A percentile compares a stretch with the other conserved stretches of the same genome.
Conservation (phyloP, 1,284 basidiomycete species). For the Irpex lacteus region DNA sequence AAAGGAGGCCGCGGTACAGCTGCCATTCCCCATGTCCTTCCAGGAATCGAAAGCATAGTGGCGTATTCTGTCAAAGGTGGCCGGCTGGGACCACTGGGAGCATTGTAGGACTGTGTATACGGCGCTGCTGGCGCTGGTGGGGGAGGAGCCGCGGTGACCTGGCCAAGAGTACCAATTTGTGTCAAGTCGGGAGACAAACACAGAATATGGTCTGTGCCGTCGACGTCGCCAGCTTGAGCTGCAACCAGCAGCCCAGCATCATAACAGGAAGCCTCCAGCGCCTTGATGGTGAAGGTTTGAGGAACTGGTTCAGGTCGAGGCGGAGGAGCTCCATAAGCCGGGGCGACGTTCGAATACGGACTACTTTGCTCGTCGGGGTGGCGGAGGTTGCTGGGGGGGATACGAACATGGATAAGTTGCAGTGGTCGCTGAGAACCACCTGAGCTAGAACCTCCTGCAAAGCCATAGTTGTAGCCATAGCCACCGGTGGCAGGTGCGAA, state of each 20-base stretch:
- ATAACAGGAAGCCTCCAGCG: constrained; percentile 59
- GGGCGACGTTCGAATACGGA: constrained; percentile 39
- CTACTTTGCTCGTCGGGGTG: constrained; percentile 71
- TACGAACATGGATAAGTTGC: constrained; percentile 72
- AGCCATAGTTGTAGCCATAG: constrained; percentile 40
- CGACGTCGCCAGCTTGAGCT: constrained; percentile 68
- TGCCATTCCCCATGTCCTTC: constrained; percentile 82
- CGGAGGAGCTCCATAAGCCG: constrained; percentile 45
- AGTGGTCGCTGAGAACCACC: constrained; percentile 41
- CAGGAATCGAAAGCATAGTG: constrained; percentile 72
- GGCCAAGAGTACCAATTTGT: constrained; percentile 61
- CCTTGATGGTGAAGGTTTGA: constrained; percentile 54
- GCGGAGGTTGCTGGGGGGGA: constrained; percentile 73
- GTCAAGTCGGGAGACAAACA: constrained; percentile 78
- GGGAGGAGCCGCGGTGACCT: constrained; percentile 38
- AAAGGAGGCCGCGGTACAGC: constrained; percentile 42
- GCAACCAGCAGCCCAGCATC: constrained; percentile 62
- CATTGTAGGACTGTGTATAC: constrained; percentile 38
- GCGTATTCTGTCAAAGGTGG: constrained; percentile 75
- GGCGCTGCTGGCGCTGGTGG: constrained; percentile 39
- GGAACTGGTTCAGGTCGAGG: constrained; percentile 37
- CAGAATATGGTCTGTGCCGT: constrained; percentile 73
- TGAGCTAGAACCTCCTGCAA: constrained; percentile 26
- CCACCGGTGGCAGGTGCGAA: constrained; percentile 56
- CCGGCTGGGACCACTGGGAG: constrained; percentile 42